Conservation (phyloP, 2,329 filamentous ascomycete species). For the Verticillium nonalfalfae region DNA sequence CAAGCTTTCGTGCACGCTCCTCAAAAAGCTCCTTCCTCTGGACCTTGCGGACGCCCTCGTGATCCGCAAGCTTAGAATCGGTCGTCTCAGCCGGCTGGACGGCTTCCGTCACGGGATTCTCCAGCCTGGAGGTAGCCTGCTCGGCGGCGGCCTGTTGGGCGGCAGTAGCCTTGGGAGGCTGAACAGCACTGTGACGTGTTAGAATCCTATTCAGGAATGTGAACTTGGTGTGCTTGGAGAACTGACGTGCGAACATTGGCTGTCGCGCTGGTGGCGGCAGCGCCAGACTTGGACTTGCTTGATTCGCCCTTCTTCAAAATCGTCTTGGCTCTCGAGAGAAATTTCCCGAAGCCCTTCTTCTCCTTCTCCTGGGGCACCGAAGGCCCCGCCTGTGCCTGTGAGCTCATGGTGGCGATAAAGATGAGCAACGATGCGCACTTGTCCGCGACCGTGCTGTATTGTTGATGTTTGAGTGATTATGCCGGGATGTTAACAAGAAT, state of each 20-base stretch:
- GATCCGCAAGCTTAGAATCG: constrained; percentile 10
- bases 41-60: constrained; percentile 27
- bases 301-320: constrained; percentile 38
- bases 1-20: constrained; percentile 49
- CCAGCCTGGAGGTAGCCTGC: constrained; percentile 9
- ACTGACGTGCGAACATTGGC: background rate
- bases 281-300: constrained; percentile 8
- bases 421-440: background rate
- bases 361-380: constrained; percentile 26
- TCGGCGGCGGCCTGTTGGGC: constrained; percentile 1
- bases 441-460: background rate
- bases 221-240: background rate
- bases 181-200: background rate
- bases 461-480: background rate
- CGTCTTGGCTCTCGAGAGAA: constrained; percentile 43
- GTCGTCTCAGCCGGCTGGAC: constrained; percentile 10
- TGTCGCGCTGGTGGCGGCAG: constrained; percentile 3
- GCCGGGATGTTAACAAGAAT: background rate
- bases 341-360: constrained; percentile 40
- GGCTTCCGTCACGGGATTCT: constrained; percentile 14
- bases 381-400: constrained; percentile 29
- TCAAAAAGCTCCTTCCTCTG: constrained; percentile 46
- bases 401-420: constrained; percentile 29
- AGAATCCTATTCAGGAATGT: background rate
- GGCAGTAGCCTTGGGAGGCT: constrained; percentile 1